These are phyloP conservation scores for Chlorella sp. DNA, from an alignment of 139 green algal genomes.

Conservation along the genomic window DNA sequence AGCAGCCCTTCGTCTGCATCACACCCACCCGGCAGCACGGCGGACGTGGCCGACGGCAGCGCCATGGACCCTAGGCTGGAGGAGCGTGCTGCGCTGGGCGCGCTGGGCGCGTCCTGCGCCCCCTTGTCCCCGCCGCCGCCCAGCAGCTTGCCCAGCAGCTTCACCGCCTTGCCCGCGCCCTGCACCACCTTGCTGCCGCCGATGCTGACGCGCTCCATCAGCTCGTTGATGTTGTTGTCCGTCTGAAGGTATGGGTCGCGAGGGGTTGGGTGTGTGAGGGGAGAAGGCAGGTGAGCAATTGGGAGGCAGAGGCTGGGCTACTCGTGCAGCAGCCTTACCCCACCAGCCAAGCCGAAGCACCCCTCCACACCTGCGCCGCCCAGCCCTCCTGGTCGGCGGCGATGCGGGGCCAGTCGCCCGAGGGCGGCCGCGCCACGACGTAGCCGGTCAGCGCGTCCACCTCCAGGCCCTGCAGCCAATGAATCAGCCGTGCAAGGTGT, in stretches of 20 bases:
- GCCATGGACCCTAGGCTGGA: background rate
- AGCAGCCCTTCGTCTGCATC: background rate
- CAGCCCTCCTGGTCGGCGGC: constrained; percentile 47
- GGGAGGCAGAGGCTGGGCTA: background rate
- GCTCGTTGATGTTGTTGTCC: constrained; percentile 52
- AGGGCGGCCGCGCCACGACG: background rate
- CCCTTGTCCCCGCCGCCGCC: background rate
- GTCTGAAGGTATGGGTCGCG: background rate
- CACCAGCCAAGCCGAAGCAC: background rate
- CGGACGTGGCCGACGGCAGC: background rate
- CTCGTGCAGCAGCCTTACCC: background rate
- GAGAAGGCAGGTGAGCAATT: background rate
- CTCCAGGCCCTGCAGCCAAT: constrained; percentile 44
- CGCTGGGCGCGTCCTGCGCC: background rate
- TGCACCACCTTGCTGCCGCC: constrained; percentile 39
- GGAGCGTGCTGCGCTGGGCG: background rate
- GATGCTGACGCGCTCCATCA: constrained; percentile 47
- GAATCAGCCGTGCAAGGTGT: background rate
- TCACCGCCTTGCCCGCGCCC: constrained; percentile 52
- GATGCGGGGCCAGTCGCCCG: background rate
- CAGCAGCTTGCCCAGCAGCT: constrained; percentile 52
- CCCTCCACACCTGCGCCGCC: constrained; percentile 25
- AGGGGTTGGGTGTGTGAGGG: background rate
- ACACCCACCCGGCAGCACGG: background rate
- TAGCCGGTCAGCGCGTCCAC: constrained; percentile 34